Base-by-base conservation (phyloP, 768 basidiomycete genomes). In the Collybia nuda region DNA sequence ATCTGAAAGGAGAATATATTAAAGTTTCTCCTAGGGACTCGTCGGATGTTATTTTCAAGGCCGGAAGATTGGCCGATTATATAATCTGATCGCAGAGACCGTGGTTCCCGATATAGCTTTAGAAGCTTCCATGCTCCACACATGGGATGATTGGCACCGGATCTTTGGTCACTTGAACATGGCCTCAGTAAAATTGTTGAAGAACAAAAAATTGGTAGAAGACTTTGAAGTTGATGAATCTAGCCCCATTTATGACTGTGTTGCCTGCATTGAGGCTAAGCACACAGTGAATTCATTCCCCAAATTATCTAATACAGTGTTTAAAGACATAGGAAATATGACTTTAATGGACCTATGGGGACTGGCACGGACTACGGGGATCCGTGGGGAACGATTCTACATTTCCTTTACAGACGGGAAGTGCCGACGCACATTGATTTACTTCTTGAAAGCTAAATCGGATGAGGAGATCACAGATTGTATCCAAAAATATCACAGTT, bases 61-160 rank as follows among this genome's bases (percentile, higher is more conserved):
- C 2, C 49, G 36, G 14, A 40, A 43, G 46, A 49, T 50, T 35
- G 43, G 44, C 26, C n/a, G 54, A 7, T 45, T 68, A 12, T 68
- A 64, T 32, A 23, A 53, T 5, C 38, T 63, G 0, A 23, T 58
- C 9, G 60, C 56, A 56, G 11, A 23, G 41, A 28, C 36, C 51
- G 2, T 19, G 22, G 1, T 21, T 6, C 29, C 42, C 35, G 42
- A 59, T 52, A 44, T 39, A 9, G 35, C 42, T 6, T 19, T 58
- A n/a, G 35, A 40, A 1, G 45, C 57, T 17, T 11, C 9, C 2
- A 3, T 2, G 3, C 2, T 11, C 3, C 44, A 26, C 2, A 60
- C 54, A 8, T 69, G 64, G 64, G 56, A 67, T 7, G 29, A 66
- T 32, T 69, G 63, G 67, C 66, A 68, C 39, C 47, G 49, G 0